phyloP scores from a whole-genome alignment of 805 yeast genomes.

The Kurtzmaniella cleridarum region DNA sequence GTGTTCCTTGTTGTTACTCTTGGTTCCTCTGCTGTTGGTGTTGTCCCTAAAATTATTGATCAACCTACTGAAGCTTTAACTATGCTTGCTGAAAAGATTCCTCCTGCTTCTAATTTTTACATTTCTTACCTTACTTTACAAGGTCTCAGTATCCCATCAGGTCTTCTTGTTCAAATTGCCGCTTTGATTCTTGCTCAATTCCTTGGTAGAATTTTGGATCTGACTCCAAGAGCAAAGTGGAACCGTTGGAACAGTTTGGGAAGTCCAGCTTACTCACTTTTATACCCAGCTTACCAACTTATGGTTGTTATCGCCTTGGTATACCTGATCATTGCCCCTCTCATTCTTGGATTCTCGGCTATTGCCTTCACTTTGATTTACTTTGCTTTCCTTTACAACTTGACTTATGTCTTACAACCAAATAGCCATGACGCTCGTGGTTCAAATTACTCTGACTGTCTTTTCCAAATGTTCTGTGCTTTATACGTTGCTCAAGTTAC shows the following conservation, averaged over 20 bases:
- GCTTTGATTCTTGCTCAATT: conserved; percentile 66
- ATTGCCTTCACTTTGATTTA: conserved; percentile 53
- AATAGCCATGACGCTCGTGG: conserved; percentile 60
- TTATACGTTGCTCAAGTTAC: conserved; percentile 68
- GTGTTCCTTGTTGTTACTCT: conserved; percentile 81
- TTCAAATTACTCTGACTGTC: conserved; percentile 64
- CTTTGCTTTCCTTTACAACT: conserved; percentile 56
- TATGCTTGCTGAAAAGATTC: conserved; percentile 69
- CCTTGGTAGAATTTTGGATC: conserved; percentile 67
- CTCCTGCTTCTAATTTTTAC: conserved; percentile 88
- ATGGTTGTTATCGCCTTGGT: conserved; percentile 66
- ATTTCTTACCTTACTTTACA: conserved; percentile 75
- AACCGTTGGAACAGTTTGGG: conserved; percentile 59
- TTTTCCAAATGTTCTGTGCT: conserved; percentile 69
- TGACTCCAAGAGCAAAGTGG: conserved; percentile 93
- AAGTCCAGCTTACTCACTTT: conserved; percentile 73
- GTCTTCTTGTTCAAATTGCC: conserved; percentile 69
- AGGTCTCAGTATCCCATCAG: conserved; percentile 77
- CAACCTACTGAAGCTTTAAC: conserved; percentile 70
- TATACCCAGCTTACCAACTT: conserved; percentile 74
- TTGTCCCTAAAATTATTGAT: conserved; percentile 61
- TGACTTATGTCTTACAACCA: conserved; percentile 59
- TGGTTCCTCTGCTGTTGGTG: conserved; percentile 78
- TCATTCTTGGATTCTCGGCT: conserved; percentile 62
- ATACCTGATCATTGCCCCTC: conserved; percentile 77